Percentiles rank a stretch among this genome's conserved stretches.
Conservation (phyloP, 345 rosid species). For the Limnanthes douglasii region DNA sequence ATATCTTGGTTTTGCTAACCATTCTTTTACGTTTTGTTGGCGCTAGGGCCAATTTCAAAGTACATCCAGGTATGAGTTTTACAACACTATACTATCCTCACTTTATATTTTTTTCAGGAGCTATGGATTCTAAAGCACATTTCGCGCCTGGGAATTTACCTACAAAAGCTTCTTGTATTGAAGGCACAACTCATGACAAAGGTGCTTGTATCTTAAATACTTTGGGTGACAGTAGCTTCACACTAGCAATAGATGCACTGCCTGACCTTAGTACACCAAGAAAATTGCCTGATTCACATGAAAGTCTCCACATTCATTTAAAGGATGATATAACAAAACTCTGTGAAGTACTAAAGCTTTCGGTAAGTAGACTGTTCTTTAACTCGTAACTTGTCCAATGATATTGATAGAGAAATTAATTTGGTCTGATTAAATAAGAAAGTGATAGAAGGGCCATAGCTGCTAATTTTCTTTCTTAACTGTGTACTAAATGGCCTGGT, state of each 20-base stretch:
- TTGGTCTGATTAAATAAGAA: too few relatives aligned
- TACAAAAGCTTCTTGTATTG: constrained; percentile 10
- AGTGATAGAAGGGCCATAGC: too few relatives aligned
- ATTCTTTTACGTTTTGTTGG: too few relatives aligned
- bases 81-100: too few relatives aligned
- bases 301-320: constrained; percentile 39
- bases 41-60: too few relatives aligned
- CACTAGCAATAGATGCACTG: constrained; percentile 16
- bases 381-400: too few relatives aligned
- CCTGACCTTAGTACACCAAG: constrained; percentile 17
- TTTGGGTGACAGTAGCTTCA: constrained; percentile 11
- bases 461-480: too few relatives aligned
- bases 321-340: constrained; percentile 53
- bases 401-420: too few relatives aligned
- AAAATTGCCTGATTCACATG: constrained; percentile 35
- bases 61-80: too few relatives aligned
- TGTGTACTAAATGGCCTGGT: too few relatives aligned
- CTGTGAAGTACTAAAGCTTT: constrained; percentile 39
- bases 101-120: constrained; percentile 48
- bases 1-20: too few relatives aligned
- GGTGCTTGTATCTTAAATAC: constrained; percentile 8
- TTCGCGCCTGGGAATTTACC: constrained; percentile 10
- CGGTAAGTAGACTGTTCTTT: too few relatives aligned
- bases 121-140: constrained; percentile 13
- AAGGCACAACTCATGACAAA: constrained; percentile 6